A percentile compares a stretch with the other conserved stretches of the same genome.
These are phyloP conservation scores for Xylaria palmicola DNA, from an alignment of 495 filamentous ascomycete species.

Conservation along the genomic window DNA sequence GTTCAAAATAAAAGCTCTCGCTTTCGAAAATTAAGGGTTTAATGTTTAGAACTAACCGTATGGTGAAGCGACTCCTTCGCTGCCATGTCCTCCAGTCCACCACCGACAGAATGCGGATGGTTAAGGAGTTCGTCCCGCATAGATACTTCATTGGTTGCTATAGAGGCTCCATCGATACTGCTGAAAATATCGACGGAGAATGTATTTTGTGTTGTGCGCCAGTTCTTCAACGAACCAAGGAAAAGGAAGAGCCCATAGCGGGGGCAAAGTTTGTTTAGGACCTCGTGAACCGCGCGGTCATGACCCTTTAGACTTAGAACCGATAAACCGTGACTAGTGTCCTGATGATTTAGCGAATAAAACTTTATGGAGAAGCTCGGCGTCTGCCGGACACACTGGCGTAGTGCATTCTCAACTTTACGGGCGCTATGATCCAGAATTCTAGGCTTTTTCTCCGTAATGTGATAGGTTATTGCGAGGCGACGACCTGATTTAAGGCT, in stretches of 20 bases:
- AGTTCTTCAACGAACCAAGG: background rate
- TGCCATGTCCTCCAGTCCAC: background rate
- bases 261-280: background rate
- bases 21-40: too few relatives aligned
- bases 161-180: background rate
- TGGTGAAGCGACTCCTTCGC: background rate
- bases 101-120: background rate
- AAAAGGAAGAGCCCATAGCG: background rate
- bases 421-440: too few relatives aligned
- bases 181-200: background rate
- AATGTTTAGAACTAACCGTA: background rate
- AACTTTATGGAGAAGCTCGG: background rate
- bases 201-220: background rate
- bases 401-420: background rate
- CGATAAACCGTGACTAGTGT: background rate
- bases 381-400: background rate
- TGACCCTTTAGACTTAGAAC: background rate
- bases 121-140: background rate
- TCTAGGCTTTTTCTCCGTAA: background rate
- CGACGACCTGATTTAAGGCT: background rate
- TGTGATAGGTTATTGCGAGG: background rate
- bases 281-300: background rate
- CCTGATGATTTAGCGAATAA: background rate
- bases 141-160: background rate
- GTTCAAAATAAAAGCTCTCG: too few relatives aligned